Evolutionary conservation across 2,329 filamentous ascomycete species (phyloP).

Genomic region (Pseudocercospora pini-densiflorae): DNA sequence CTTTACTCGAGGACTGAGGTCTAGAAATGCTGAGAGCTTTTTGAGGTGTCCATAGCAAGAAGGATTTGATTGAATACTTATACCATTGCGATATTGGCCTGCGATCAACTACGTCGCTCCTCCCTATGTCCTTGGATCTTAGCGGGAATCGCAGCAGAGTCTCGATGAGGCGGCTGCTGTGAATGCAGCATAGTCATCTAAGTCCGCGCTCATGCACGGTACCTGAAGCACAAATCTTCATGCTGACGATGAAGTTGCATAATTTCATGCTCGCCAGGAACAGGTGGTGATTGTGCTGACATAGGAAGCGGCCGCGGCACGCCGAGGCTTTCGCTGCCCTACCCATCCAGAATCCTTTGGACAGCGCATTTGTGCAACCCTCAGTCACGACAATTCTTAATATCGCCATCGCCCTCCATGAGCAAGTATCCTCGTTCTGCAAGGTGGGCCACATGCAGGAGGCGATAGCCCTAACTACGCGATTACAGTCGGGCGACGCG

Average conservation of each 20-base stretch:
- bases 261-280: background rate
- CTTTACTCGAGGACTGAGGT: no score
- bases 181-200: background rate
- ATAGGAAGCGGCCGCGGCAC: background rate
- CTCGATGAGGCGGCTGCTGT: no score
- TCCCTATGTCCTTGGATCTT: background rate
- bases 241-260: background rate
- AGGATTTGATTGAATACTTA: background rate
- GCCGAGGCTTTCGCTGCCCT: background rate
- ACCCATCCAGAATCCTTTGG: background rate
- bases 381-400: background rate
- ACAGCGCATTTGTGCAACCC: background rate
- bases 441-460: background rate
- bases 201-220: background rate
- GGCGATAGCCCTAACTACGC: background rate
- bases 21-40: no score
- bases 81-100: background rate
- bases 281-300: background rate
- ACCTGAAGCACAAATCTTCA: background rate
- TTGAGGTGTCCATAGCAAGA: background rate
- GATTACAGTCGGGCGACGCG: background rate
- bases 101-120: background rate
- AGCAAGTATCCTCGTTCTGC: background rate
- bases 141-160: no score
- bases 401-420: background rate